Percentiles rank a stretch among this genome's conserved stretches.
phyloP scores from a whole-genome alignment of 768 basidiomycete species.

The Phanerochaete sordida region DNA sequence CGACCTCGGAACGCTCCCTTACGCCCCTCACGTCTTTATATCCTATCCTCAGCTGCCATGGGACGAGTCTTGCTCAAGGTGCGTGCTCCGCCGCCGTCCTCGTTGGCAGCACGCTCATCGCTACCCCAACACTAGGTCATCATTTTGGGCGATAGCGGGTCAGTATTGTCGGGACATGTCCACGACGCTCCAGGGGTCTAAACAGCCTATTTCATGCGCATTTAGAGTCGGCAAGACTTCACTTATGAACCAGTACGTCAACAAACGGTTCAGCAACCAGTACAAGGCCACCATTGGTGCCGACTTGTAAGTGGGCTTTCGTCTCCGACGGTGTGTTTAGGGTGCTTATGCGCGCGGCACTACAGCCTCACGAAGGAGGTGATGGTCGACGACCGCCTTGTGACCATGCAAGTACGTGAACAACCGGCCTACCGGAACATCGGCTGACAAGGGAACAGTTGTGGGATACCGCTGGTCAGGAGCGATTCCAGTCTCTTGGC shows the following conservation, averaged over 20 bases:
- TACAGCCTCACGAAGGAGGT: constrained; percentile 93
- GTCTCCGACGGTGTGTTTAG: constrained; percentile 14
- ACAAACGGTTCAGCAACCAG: constrained; percentile 99
- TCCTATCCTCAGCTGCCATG: constrained; percentile 29
- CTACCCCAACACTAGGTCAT: constrained; percentile 65
- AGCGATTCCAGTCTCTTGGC: constrained; percentile 98
- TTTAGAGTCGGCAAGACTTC: constrained; percentile 96
- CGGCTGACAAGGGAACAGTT: constrained; percentile 46
- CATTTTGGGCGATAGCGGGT: constrained; percentile 98
- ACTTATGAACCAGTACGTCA: constrained; percentile 99
- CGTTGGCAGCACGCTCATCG: background rate
- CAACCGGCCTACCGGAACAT: background rate
- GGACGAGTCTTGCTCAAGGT: constrained; percentile 89
- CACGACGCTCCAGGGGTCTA: constrained; percentile 1
- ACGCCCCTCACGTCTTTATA: constrained; percentile 9
- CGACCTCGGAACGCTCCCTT: constrained; percentile 12
- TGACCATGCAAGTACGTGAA: constrained; percentile 88
- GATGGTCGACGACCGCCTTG: constrained; percentile 95
- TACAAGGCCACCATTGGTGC: constrained; percentile 99
- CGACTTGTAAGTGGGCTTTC: constrained; percentile 66
- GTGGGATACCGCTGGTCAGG: constrained; percentile 99
- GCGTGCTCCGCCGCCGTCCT: constrained; percentile 1
- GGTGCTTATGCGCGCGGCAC: background rate
- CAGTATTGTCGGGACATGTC: constrained; percentile 29
- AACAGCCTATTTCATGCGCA: background rate